phyloP scores from a whole-genome alignment of 2,329 filamentous ascomycete genomes.

The Phyllosticta citriasiana region DNA sequence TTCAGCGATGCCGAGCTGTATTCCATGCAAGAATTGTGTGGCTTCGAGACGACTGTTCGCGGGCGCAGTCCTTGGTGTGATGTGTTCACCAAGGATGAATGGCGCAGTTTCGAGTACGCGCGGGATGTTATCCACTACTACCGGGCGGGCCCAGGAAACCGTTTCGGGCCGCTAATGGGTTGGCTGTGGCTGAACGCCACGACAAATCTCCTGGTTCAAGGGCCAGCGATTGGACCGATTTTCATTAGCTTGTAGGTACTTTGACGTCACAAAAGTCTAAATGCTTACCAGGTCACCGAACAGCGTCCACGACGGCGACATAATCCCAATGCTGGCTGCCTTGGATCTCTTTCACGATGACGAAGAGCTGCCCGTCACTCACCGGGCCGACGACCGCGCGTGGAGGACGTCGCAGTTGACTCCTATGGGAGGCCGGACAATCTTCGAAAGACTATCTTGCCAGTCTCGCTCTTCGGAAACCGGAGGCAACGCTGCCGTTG shows the following conservation, averaged over 20 bases:
- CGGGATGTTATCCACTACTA: slow-evolving; percentile 50
- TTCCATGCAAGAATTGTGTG: slow-evolving; percentile 53
- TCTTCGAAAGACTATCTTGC: slow-evolving; percentile 45
- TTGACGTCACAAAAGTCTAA: background rate
- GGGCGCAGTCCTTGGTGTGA: slow-evolving; percentile 48
- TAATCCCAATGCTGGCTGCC: slow-evolving; percentile 44
- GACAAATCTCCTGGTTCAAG: slow-evolving; percentile 36
- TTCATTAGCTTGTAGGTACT: slow-evolving; percentile 47
- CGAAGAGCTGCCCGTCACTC: slow-evolving; percentile 37
- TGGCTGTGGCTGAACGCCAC: slow-evolving; percentile 51
- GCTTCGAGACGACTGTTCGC: slow-evolving; percentile 46
- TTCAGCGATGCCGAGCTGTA: slow-evolving; percentile 42
- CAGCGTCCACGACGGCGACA: slow-evolving; percentile 49
- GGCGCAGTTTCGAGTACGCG: slow-evolving; percentile 48
- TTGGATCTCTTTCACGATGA: slow-evolving; percentile 39
- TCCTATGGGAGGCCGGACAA: slow-evolving; percentile 48
- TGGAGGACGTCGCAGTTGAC: slow-evolving; percentile 48
- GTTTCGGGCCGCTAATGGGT: slow-evolving; percentile 44
- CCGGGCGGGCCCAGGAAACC: slow-evolving; percentile 47
- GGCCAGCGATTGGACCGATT: slow-evolving; percentile 35
- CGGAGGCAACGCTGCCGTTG: slow-evolving; percentile 11
- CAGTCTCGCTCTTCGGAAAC: slow-evolving; percentile 8
- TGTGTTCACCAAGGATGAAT: slow-evolving; percentile 45
- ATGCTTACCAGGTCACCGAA: background rate
- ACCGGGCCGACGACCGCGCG: slow-evolving; percentile 33